These are phyloP conservation scores for Xylaria sp. DNA, from an alignment of 2,329 filamentous ascomycete genomes.

Conservation along the genomic window DNA sequence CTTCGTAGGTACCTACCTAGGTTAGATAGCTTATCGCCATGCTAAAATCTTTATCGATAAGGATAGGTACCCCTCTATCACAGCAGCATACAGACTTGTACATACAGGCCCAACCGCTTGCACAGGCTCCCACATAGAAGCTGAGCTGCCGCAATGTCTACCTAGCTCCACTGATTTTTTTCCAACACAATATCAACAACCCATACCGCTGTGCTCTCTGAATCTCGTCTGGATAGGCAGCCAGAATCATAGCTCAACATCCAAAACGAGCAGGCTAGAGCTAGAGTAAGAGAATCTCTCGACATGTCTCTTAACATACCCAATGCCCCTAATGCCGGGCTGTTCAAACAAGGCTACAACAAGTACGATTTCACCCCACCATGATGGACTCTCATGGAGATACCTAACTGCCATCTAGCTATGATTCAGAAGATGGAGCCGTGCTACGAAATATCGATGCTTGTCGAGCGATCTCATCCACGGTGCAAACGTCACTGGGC, in stretches of 20 bases:
- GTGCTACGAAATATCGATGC: slow-evolving; percentile 99
- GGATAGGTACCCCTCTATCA: slow-evolving; percentile 6
- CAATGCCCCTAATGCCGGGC: slow-evolving; percentile 87
- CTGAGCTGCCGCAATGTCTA: background rate
- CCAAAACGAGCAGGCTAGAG: background rate
- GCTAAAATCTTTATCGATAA: slow-evolving; percentile 20
- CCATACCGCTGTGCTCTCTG: slow-evolving; percentile 20
- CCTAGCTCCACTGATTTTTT: slow-evolving; percentile 42
- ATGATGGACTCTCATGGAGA: slow-evolving; percentile 38
- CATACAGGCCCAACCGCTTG: background rate
- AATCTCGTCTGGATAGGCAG: background rate
- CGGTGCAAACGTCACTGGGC: slow-evolving; percentile 95
- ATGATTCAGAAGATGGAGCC: slow-evolving; percentile 98
- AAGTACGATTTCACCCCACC: slow-evolving; percentile 71
- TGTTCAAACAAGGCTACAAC: slow-evolving; percentile 97
- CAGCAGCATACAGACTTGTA: background rate
- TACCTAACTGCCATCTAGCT: slow-evolving; percentile 68
- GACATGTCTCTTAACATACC: slow-evolving; percentile 96
- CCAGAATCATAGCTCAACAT: slow-evolving; percentile 15
- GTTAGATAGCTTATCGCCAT: background rate
- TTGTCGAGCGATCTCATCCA: slow-evolving; percentile 93
- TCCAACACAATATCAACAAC: slow-evolving; percentile 30
- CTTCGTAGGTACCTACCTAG: background rate
- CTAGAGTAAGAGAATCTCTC: slow-evolving; percentile 7
- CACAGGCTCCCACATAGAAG: background rate